Conservation (phyloP, 306 rosid genomes). For the Astragalus glycyphyllos region DNA sequence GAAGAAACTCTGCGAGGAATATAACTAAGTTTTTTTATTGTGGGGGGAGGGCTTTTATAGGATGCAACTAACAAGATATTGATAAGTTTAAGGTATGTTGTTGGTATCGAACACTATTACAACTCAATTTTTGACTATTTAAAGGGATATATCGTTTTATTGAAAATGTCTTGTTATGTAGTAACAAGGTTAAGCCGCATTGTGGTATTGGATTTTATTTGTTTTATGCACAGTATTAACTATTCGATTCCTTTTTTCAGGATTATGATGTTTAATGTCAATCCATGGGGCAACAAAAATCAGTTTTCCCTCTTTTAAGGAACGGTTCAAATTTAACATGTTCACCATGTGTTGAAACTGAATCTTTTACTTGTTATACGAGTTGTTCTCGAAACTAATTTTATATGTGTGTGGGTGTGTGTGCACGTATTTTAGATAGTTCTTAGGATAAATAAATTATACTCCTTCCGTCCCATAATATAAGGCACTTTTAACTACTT, state of each 20-base stretch:
- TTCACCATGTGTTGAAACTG: too few relatives aligned
- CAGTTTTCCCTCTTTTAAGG: too few relatives aligned
- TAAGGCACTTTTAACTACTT: too few relatives aligned
- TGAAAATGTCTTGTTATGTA: not conserved
- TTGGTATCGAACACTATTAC: not conserved
- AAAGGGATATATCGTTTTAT: not conserved
- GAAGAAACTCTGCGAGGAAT: conserved; percentile 2
- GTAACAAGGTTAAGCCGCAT: not conserved
- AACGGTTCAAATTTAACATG: too few relatives aligned
- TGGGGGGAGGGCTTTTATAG: conserved; percentile 12
- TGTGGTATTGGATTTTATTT: not conserved
- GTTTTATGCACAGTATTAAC: not conserved
- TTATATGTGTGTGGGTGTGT: too few relatives aligned
- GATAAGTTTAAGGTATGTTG: conserved; percentile 9
- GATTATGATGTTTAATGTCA: too few relatives aligned
- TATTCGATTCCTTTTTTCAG: not conserved
- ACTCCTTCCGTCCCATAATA: too few relatives aligned
- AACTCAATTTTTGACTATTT: not conserved
- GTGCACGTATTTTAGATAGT: too few relatives aligned
- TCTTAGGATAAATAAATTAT: too few relatives aligned
- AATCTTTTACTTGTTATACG: too few relatives aligned
- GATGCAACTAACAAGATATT: not conserved
- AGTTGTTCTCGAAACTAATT: too few relatives aligned
- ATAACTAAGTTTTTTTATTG: not conserved
- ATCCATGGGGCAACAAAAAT: too few relatives aligned